Conservation (phyloP, 495 filamentous ascomycete genomes). For the Patellaria atrata region DNA sequence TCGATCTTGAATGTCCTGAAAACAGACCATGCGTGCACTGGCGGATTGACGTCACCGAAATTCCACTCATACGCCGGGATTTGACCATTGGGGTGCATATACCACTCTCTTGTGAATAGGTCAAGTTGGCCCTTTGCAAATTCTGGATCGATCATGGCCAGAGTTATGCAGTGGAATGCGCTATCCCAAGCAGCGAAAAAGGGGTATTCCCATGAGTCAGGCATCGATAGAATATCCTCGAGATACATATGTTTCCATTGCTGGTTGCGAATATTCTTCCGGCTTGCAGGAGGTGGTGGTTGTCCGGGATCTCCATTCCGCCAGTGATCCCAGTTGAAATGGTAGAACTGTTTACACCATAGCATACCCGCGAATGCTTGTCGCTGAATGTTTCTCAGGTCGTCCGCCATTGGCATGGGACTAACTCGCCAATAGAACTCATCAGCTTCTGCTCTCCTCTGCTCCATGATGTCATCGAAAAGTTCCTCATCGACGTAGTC, state of each 20-base stretch:
- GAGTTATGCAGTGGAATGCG: constrained; percentile 87
- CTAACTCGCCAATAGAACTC: constrained; percentile 92
- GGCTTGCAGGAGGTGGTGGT: constrained; percentile 66
- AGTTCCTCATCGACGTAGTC: constrained; percentile 78
- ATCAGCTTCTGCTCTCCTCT: constrained; percentile 72
- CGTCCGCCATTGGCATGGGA: constrained; percentile 85
- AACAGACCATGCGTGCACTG: constrained; percentile 89
- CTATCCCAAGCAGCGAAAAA: constrained; percentile 98
- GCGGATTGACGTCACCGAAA: constrained; percentile 92
- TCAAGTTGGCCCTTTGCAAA: constrained; percentile 97
- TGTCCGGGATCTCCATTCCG: constrained; percentile 61
- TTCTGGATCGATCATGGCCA: constrained; percentile 94
- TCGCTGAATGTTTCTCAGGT: constrained; percentile 85
- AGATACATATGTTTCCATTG: constrained; percentile 89
- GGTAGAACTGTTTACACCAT: constrained; percentile 94
- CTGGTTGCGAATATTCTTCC: constrained; percentile 70
- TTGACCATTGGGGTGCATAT: constrained; percentile 97
- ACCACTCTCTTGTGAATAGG: constrained; percentile 91
- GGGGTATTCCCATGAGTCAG: constrained; percentile 96
- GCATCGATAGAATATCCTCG: constrained; percentile 93
- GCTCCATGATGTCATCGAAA: constrained; percentile 84
- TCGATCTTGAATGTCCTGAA: constrained; percentile 97
- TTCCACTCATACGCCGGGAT: constrained; percentile 93
- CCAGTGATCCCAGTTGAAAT: constrained; percentile 97
- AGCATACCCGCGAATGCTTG: constrained; percentile 94